Evolutionary conservation across 2,329 filamentous ascomycete species (phyloP).

Genomic region (Akanthomyces dipterigenus): DNA sequence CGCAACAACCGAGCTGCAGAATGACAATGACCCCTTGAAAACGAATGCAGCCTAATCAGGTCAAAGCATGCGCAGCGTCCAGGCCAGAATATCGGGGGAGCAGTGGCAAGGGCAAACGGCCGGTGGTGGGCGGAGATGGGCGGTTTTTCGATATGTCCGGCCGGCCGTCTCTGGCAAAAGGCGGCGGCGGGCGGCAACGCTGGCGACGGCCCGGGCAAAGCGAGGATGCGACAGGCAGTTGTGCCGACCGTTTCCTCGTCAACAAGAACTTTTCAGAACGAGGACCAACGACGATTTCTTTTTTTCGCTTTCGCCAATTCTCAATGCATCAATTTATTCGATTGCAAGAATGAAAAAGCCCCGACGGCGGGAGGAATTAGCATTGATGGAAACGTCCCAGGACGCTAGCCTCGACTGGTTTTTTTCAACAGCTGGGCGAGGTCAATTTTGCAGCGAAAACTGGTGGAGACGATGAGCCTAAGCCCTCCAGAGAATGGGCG

Average conservation of each 20-base stretch:
- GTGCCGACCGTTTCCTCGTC: background rate
- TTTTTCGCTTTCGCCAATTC: background rate
- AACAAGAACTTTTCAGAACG: background rate
- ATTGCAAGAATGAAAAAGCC: background rate
- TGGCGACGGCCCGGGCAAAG: slow-evolving; percentile 7
- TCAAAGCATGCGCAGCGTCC: background rate
- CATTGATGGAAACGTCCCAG: background rate
- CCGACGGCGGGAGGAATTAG: background rate
- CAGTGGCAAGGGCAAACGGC: background rate
- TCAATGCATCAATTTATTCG: background rate
- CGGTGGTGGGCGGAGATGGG: slow-evolving; percentile 8
- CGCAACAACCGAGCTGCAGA: background rate
- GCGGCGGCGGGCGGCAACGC: slow-evolving; percentile 2
- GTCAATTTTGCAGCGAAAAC: background rate
- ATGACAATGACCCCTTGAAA: background rate
- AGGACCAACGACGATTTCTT: background rate
- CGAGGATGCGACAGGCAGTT: background rate
- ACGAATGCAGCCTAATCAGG: background rate
- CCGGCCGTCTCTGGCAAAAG: background rate
- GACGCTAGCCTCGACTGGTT: background rate
- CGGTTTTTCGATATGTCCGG: slow-evolving; percentile 4
- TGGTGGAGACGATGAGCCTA: background rate
- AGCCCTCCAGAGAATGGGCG: background rate
- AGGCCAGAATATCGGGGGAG: background rate
- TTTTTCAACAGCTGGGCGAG: background rate